Conservation (phyloP, 139 green algal genomes). For the Volvox africanus region DNA sequence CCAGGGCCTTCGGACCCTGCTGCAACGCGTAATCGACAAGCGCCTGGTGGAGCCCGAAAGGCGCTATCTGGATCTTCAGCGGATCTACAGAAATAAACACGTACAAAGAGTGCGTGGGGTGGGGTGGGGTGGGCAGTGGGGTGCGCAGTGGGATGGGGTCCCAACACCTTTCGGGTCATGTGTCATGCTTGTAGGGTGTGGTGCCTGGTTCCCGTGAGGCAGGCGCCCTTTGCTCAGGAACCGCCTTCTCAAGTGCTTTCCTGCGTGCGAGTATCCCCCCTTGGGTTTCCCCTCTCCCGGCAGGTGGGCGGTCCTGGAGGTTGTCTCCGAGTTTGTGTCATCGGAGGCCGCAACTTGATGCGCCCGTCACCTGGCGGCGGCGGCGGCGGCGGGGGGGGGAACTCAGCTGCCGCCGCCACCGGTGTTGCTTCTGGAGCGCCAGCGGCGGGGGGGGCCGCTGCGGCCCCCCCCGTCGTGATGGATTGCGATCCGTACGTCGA, state of each 20-base stretch:
- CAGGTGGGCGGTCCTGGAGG: slow-evolving; percentile 51
- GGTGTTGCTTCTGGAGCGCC: neutral
- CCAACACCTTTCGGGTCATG: too few species aligned
- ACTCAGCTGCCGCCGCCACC: neutral
- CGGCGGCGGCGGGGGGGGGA: too few species aligned
- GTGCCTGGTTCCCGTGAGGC: too few species aligned
- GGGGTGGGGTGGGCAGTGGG: too few species aligned
- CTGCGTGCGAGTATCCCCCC: neutral
- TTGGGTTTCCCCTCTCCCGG: neutral
- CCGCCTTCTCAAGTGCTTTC: neutral
- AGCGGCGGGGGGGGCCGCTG: neutral
- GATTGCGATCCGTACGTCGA: slow-evolving; percentile 53
- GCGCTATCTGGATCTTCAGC: slow-evolving; percentile 44
- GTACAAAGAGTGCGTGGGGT: slow-evolving; percentile 47
- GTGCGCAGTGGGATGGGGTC: too few species aligned
- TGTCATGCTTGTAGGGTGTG: too few species aligned
- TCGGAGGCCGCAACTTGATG: slow-evolving; percentile 48
- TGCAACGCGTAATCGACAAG: slow-evolving; percentile 26
- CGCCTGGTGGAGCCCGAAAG: slow-evolving; percentile 55
- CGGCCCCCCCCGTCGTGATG: neutral
- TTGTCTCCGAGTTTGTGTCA: slow-evolving; percentile 40
- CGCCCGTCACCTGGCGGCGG: neutral
- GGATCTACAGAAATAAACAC: slow-evolving; percentile 56
- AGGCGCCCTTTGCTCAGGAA: too few species aligned
- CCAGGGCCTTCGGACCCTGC: slow-evolving; percentile 8